phyloP scores from a whole-genome alignment of 768 basidiomycete genomes.

The Mycena chlorophos region DNA sequence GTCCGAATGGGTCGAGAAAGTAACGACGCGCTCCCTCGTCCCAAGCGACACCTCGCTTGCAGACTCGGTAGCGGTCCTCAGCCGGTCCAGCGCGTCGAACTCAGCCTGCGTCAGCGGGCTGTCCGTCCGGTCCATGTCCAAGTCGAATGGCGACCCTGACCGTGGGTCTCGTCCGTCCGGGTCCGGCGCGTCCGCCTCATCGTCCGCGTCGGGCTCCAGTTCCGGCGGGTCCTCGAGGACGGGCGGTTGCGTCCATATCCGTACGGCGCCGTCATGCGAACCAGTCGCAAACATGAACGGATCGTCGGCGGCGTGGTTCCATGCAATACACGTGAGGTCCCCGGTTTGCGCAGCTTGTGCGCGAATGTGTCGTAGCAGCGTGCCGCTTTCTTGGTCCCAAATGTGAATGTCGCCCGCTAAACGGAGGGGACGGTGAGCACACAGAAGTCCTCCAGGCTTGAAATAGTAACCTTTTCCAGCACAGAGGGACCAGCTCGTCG shows the following conservation, averaged over 20 bases:
- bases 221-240: not conserved
- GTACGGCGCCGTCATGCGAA: constrained; percentile 72
- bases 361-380: constrained; percentile 68
- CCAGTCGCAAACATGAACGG: constrained; percentile 79
- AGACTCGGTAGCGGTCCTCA: constrained; percentile 5
- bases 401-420: constrained; percentile 81
- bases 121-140: constrained; percentile 20
- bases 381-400: constrained; percentile 81
- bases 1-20: constrained; percentile 6
- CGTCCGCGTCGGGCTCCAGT: not conserved
- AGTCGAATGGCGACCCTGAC: constrained; percentile 19
- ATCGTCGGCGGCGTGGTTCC: constrained; percentile 67
- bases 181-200: not conserved
- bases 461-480: constrained; percentile 63
- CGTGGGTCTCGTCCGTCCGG: constrained; percentile 1
- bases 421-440: constrained; percentile 3
- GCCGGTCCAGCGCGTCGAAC: constrained; percentile 16
- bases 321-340: constrained; percentile 78
- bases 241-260: constrained; percentile 63
- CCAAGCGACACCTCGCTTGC: constrained; percentile 12
- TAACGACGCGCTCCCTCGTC: constrained; percentile 17
- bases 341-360: constrained; percentile 57
- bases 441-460: not conserved
- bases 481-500: constrained; percentile 76
- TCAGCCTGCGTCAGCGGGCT: constrained; percentile 21